Base-by-base conservation (phyloP, 2,329 filamentous ascomycete genomes). In the Myotisia sp. region DNA sequence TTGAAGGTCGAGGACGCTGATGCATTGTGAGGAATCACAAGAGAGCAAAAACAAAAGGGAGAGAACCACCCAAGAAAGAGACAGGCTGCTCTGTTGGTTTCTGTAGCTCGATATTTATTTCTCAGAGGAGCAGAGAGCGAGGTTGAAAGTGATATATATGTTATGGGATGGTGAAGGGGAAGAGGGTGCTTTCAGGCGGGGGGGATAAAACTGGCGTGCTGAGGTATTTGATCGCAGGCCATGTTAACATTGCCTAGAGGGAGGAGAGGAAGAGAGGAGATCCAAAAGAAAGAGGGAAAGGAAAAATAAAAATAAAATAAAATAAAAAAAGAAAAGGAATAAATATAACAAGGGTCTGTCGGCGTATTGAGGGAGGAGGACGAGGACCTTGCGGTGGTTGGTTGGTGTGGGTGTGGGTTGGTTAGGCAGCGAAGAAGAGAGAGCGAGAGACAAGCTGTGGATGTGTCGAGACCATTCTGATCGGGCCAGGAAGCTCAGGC, bases 1-100 rank as follows among this genome's bases (percentile, higher is more conserved):
- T 14, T 45, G 79, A 71, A 42, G 76, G 71, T 48, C 86, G 76
- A 48, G 81, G 77, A 61, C 86, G 82, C 62, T 92, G 86, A 71
- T 94, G 85, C 86, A 94, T 94, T 27, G n/a, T n/a, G n/a, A n/a
- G n/a, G n/a, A n/a, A n/a, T n/a, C n/a, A n/a, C n/a, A n/a, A n/a
- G n/a, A n/a, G n/a, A n/a, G n/a, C n/a, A n/a, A n/a, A n/a, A n/a
- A n/a, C n/a, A n/a, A n/a, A n/a, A n/a, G n/a, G n/a, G n/a, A n/a
- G n/a, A n/a, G n/a, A n/a, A n/a, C n/a, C n/a, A n/a, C n/a, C n/a
- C n/a, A n/a, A n/a, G n/a, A n/a, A n/a, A n/a, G n/a, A n/a, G n/a
- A n/a, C n/a, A n/a, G n/a, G n/a, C n/a, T n/a, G n/a, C n/a, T n/a
- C n/a, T n/a, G n/a, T n/a, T n/a, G n/a, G n/a, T n/a, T n/a, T n/a